Conservation (phyloP, 108 stramenopile species). For the Stephanodiscus minutulus region DNA sequence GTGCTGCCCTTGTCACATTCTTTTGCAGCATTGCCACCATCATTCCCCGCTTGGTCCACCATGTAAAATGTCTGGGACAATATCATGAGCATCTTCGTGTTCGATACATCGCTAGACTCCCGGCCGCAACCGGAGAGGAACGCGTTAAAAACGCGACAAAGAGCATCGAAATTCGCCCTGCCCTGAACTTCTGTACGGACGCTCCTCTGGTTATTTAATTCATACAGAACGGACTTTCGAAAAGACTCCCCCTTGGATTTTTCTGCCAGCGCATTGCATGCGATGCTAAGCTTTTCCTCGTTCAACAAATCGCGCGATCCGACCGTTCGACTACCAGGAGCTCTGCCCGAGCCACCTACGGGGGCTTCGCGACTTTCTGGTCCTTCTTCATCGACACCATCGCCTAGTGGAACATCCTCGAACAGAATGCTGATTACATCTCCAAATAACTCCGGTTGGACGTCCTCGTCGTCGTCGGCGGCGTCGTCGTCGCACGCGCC, state of each 20-base stretch:
- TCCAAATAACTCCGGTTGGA: slow-evolving; percentile 38
- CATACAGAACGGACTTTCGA: slow-evolving; percentile 64
- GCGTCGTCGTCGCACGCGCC: slow-evolving; percentile 21
- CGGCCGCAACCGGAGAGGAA: slow-evolving; percentile 67
- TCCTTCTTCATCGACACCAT: neutral
- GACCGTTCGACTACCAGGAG: neutral
- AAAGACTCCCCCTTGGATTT: slow-evolving; percentile 35
- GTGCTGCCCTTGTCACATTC: neutral
- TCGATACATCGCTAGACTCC: slow-evolving; percentile 58
- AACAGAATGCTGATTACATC: slow-evolving; percentile 35
- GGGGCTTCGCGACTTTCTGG: neutral
- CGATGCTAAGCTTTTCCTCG: slow-evolving; percentile 42
- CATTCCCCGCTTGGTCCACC: slow-evolving; percentile 13
- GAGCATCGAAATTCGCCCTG: slow-evolving; percentile 53
- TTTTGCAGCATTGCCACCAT: slow-evolving; percentile 23
- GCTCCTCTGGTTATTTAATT: slow-evolving; percentile 69
- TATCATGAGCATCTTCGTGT: slow-evolving; percentile 79
- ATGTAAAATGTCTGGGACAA: slow-evolving; percentile 69
- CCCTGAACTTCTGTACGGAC: slow-evolving; percentile 44
- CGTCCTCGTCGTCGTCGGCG: slow-evolving; percentile 15
- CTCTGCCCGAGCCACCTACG: neutral
- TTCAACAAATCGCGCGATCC: slow-evolving; percentile 13
- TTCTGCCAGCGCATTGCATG: slow-evolving; percentile 48
- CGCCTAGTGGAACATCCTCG: neutral
- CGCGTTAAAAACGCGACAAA: slow-evolving; percentile 61